Conservation (phyloP, 176 grass and related monocot species). For the Avena atlantica region DNA sequence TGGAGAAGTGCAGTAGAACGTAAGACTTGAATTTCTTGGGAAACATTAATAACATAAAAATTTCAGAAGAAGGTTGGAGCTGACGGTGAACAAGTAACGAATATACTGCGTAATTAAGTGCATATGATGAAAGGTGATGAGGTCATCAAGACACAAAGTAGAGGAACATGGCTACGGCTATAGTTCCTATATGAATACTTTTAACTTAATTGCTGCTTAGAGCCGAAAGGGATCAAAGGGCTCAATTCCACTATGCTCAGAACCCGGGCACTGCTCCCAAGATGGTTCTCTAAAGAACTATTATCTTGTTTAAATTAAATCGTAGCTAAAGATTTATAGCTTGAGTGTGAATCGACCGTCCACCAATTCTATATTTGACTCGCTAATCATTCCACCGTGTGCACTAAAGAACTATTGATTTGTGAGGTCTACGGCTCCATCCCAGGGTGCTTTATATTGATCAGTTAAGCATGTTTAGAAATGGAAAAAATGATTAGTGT, state of each 20-base stretch:
- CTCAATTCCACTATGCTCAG: constrained; percentile 46
- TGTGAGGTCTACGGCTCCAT: constrained; percentile 23
- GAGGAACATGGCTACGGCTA: constrained; percentile 37
- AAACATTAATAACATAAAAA: constrained; percentile 40
- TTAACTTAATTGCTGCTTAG: constrained; percentile 56
- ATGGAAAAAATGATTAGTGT: neutral
- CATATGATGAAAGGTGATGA: constrained; percentile 62
- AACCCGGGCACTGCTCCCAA: constrained; percentile 61
- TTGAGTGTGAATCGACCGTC: constrained; percentile 38
- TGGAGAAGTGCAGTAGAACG: constrained; percentile 42
- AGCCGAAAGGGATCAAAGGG: constrained; percentile 65
- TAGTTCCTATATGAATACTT: constrained; percentile 50
- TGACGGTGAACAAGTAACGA: constrained; percentile 58
- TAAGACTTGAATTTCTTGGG: constrained; percentile 42
- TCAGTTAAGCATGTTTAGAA: constrained; percentile 14
- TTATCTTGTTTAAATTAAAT: constrained; percentile 51
- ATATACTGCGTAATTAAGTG: constrained; percentile 52
- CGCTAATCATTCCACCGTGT: constrained; percentile 39
- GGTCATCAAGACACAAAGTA: constrained; percentile 52
- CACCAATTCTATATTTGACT: constrained; percentile 38
- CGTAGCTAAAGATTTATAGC: constrained; percentile 44
- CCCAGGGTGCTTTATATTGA: constrained; percentile 16
- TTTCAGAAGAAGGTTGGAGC: constrained; percentile 48
- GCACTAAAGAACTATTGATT: constrained; percentile 34
- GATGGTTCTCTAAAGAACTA: constrained; percentile 45